Evolutionary conservation across 495 filamentous ascomycete genomes (phyloP).

Genomic region (Penicillium longicatenatum): DNA sequence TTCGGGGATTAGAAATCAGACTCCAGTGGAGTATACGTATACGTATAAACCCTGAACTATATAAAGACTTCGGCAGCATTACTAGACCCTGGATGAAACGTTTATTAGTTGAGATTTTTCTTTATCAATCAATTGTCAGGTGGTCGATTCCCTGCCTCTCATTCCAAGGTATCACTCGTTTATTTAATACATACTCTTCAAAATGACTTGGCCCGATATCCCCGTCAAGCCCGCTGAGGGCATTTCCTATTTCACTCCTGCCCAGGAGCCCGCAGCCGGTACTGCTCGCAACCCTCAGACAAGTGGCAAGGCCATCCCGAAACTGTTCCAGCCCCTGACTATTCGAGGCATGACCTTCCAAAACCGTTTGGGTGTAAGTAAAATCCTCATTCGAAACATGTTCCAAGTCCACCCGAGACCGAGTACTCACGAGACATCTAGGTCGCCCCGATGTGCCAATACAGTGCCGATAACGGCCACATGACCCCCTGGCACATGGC

Average conservation of each 20-base stretch:
- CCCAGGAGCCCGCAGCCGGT: slow-evolving; percentile 63
- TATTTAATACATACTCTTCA: not conserved
- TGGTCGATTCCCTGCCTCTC: too few relatives aligned
- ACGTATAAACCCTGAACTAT: too few relatives aligned
- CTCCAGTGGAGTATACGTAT: not conserved
- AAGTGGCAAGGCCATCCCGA: slow-evolving; percentile 58
- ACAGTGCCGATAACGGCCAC: slow-evolving; percentile 64
- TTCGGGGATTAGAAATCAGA: slow-evolving; percentile 24
- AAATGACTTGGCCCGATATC: slow-evolving; percentile 41
- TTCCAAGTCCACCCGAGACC: slow-evolving; percentile 2
- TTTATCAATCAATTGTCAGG: not conserved
- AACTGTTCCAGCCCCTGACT: slow-evolving; percentile 67
- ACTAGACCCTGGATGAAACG: too few relatives aligned
- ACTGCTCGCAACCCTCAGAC: slow-evolving; percentile 64
- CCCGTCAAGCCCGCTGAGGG: slow-evolving; percentile 46
- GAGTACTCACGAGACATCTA: slow-evolving; percentile 12
- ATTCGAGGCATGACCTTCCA: slow-evolving; percentile 60
- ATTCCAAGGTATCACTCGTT: too few relatives aligned
- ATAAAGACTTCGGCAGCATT: slow-evolving; percentile 1
- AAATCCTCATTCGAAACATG: slow-evolving; percentile 1
- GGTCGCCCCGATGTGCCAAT: slow-evolving; percentile 68
- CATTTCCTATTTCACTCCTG: slow-evolving; percentile 70
- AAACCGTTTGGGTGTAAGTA: slow-evolving; percentile 59
- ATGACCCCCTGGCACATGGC: slow-evolving; percentile 65
- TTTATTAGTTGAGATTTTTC: too few relatives aligned